Evolutionary conservation across 495 filamentous ascomycete species (phyloP), one percentile per base, ranked within the genome.

Genomic region (Sphaerosporella brunnea): DNA sequence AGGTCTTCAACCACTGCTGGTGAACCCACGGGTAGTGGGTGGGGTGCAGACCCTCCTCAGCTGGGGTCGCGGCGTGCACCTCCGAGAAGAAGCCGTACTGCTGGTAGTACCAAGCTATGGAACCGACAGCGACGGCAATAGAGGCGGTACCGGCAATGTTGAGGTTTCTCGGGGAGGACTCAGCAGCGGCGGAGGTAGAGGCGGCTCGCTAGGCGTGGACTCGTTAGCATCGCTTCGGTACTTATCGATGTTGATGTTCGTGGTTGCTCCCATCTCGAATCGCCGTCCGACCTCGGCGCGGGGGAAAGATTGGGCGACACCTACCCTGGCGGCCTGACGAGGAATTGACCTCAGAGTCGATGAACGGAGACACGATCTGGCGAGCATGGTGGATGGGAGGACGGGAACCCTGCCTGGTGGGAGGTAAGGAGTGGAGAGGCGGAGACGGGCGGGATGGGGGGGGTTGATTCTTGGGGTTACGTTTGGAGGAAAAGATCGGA

Each of bases 1-100:
- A 99, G 53, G 92, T 95, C 69, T 88, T 90, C 62, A 75, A 71
- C 73, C 76, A 88, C 63, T 84, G 77, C 54, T 74, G 62, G 66
- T 99, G 92, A 57, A 84, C 88, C 92, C 92, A 99, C 47, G 92
- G 92, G 66, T 96, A 96, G 57, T 78, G 67, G 44, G 86, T 77
- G 49, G 92, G 66, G 65, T 99, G 92, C 50, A 99, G 73, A 65
- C 90, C 92, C 78, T 99, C 92, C 73, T 99, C 92, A 63, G 75
- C 74, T 52, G 82, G 84, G 57, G 92, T 90, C 79, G 80, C 80
- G 53, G 90, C 92, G 66, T 85, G 74, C 30, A 81, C 76, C 52
- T 79, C 78, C 49, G 79, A 73, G 36, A 59, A 37, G 30, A 58
- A 51, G 56, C 90, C 92, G 68, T 87, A 96, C 55, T 92, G 79